These are phyloP conservation scores for Prunella vulgaris DNA, from an alignment of 257 asterid genomes.

Conservation along the genomic window DNA sequence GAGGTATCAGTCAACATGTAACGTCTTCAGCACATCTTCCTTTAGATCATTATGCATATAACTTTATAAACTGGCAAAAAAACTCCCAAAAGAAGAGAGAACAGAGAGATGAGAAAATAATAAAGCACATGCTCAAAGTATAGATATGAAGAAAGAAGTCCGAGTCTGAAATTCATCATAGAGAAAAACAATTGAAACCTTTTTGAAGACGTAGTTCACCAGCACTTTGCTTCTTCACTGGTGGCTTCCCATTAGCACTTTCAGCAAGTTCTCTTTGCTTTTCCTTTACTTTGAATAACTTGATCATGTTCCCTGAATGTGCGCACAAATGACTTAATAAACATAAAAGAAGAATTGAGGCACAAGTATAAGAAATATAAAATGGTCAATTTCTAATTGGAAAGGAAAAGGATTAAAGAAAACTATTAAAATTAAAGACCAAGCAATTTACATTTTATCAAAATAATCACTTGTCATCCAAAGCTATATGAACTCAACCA, in stretches of 20 bases:
- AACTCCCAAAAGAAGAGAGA: not conserved
- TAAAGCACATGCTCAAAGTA: not conserved
- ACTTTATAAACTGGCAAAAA: not conserved
- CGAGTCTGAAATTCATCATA: not conserved
- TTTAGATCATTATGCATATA: not conserved
- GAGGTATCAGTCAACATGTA: conserved; percentile 5
- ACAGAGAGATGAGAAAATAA: not conserved
- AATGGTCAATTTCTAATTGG: not conserved
- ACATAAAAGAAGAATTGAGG: not conserved
- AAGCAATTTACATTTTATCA: not conserved
- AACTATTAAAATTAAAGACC: not conserved
- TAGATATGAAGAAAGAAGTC: too few species aligned
- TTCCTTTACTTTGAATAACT: conserved; percentile 88
- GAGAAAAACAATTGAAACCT: conserved; percentile 29
- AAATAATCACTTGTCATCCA: not conserved
- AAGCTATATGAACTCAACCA: conserved; percentile 2
- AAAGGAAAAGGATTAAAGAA: conserved; percentile 7
- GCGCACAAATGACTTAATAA: not conserved
- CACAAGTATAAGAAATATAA: not conserved
- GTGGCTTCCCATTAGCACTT: conserved; percentile 79
- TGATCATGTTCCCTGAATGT: conserved; percentile 65
- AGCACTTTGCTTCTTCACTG: conserved; percentile 89
- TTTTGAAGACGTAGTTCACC: conserved; percentile 89
- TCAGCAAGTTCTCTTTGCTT: conserved; percentile 92
- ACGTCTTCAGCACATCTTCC: not conserved